A percentile compares a stretch with the other conserved stretches of the same genome.
These are phyloP conservation scores for Stenocarpella maydis DNA, from an alignment of 2,329 filamentous ascomycete genomes.

Conservation along the genomic window DNA sequence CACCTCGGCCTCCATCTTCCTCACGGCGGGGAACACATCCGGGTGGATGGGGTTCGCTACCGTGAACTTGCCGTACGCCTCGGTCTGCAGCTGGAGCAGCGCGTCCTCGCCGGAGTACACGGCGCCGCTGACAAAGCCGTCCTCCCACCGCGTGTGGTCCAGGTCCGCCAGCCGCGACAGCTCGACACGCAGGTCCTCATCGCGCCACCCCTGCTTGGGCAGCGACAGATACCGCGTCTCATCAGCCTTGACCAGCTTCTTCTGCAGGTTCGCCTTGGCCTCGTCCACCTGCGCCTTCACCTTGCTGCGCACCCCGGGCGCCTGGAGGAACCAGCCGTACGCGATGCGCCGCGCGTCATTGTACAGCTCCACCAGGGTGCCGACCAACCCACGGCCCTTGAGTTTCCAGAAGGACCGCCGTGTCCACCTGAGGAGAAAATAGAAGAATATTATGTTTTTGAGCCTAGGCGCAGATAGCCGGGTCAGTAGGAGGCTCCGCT, in stretches of 20 bases:
- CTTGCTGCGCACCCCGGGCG: constrained; percentile 85
- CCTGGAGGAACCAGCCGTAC: constrained; percentile 85
- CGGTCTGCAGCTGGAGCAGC: constrained; percentile 83
- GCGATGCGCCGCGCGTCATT: constrained; percentile 72
- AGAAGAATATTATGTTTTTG: constrained; percentile 86
- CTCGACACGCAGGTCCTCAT: constrained; percentile 81
- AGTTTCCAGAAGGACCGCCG: constrained; percentile 84
- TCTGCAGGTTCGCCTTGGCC: constrained; percentile 80
- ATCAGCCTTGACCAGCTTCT: constrained; percentile 80
- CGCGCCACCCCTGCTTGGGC: constrained; percentile 83
- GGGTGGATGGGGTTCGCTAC: constrained; percentile 97
- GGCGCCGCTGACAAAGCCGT: constrained; percentile 91
- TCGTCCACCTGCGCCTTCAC: constrained; percentile 86
- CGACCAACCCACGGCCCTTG: constrained; percentile 86
- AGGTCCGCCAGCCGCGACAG: constrained; percentile 80
- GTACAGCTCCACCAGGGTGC: constrained; percentile 80
- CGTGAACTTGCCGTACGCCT: constrained; percentile 93
- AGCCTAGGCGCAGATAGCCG: constrained; percentile 58
- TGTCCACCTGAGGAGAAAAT: constrained; percentile 86
- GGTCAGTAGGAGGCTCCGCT: background rate
- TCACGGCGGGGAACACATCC: constrained; percentile 95
- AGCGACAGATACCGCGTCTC: constrained; percentile 78
- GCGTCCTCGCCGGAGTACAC: constrained; percentile 94
- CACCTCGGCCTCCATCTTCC: constrained; percentile 99
- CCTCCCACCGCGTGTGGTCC: constrained; percentile 97